Evolutionary conservation across 805 yeast genomes (phyloP), one percentile per base, ranked within the genome.

Genomic region (Pichia exigua): DNA sequence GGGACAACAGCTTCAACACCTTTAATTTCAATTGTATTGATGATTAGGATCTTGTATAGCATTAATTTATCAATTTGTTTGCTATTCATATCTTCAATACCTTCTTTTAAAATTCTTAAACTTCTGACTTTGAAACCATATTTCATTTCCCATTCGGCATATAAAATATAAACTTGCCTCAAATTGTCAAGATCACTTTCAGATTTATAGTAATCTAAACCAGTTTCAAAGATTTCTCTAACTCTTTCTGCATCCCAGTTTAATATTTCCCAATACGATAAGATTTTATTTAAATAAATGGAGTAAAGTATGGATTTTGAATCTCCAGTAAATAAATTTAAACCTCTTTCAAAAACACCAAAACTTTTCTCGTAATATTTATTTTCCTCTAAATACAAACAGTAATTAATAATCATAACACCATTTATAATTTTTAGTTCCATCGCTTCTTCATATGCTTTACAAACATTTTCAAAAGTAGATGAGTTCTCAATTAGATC

Each of bases 201-300:
- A 3, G 42, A 47, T 32, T 42, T 32, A 32, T 43, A 49, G 32
- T 27, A n/a, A 5, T 69, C 71, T 4, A 87, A 58, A 6, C 89
- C 77, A 44, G 81, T 79, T 46, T 88, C 96, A 67, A 87, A 90
- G 17, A 85, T 60, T 52, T 87, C 95, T 39, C 96, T 70, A 7
- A 86, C 66, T 54, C 84, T 67, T 56, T 84, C 89, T 2, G 69
- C 51, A 2, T 72, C 65, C 22, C 76, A 55, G 12, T 67, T 57
- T 32, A 71, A 54, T 42, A 68, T 71, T 1, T 51, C 39, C 45
- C 58, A 60, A 24, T 55, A 54, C 48, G 62, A 59, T 4, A 83
- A 56, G 0, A 80, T 75, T 50, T 77, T 80, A 0, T 75, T 65
- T 32, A 90, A 62, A 63, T 89, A 91, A 11, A 77, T 68, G 49